Evolutionary conservation across 2,329 filamentous ascomycete genomes (phyloP).

Genomic region (Trichoderma atroviride): DNA sequence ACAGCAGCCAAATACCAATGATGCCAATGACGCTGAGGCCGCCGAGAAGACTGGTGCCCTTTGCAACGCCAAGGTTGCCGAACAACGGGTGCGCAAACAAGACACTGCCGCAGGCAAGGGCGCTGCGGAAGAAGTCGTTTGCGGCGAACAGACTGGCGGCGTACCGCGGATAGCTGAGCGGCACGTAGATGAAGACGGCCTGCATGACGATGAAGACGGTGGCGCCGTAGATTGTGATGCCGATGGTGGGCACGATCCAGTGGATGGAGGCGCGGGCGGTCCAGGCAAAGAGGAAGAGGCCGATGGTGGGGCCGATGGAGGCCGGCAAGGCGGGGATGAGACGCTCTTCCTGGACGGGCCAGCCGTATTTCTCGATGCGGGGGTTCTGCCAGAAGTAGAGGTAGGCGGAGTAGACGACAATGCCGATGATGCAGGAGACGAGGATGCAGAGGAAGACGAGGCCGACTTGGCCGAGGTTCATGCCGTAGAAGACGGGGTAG

Average conservation of each 20-base stretch:
- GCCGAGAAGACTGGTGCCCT: slow-evolving; percentile 59
- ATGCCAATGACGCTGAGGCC: slow-evolving; percentile 57
- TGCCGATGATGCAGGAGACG: slow-evolving; percentile 57
- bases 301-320: slow-evolving; percentile 56
- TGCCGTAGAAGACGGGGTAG: slow-evolving; percentile 61
- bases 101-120: slow-evolving; percentile 62
- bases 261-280: slow-evolving; percentile 54
- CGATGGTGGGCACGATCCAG: slow-evolving; percentile 60
- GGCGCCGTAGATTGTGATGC: slow-evolving; percentile 57
- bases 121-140: slow-evolving; percentile 61
- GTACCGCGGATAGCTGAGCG: slow-evolving; percentile 58
- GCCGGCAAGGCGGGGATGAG: slow-evolving; percentile 58
- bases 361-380: slow-evolving; percentile 51
- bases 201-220: slow-evolving; percentile 60
- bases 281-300: slow-evolving; percentile 65
- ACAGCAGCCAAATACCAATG: slow-evolving; percentile 62
- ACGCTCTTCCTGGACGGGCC: slow-evolving; percentile 56
- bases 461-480: slow-evolving; percentile 60
- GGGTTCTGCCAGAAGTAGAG: slow-evolving; percentile 56
- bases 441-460: slow-evolving; percentile 64
- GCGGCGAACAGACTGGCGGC: slow-evolving; percentile 62
- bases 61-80: slow-evolving; percentile 59
- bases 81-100: slow-evolving; percentile 64
- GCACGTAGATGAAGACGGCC: slow-evolving; percentile 63
- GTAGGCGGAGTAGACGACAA: slow-evolving; percentile 54